These are phyloP conservation scores for Westerdykella sp. DNA, from an alignment of 2,329 filamentous ascomycete genomes.

Conservation along the genomic window DNA sequence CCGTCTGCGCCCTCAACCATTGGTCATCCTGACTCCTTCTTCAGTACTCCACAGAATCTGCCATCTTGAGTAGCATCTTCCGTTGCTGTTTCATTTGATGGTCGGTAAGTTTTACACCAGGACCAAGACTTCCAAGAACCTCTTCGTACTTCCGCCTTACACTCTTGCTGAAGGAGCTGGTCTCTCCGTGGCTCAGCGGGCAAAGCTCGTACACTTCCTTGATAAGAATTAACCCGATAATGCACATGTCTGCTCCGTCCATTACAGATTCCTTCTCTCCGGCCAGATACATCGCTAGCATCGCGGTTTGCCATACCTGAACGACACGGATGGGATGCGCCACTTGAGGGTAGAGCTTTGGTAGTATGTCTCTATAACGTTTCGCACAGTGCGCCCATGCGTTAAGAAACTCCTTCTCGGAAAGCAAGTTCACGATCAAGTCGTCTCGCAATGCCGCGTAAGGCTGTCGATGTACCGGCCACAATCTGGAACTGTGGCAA, in stretches of 20 bases:
- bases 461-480: constrained; percentile 50
- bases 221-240: constrained; percentile 41
- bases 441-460: constrained; percentile 50
- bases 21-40: not conserved
- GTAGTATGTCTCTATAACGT: constrained; percentile 48
- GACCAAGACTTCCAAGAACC: constrained; percentile 8
- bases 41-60: constrained; percentile 16
- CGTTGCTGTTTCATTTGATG: constrained; percentile 25
- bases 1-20: no score
- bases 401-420: constrained; percentile 37
- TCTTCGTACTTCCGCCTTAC: constrained; percentile 36
- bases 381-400: constrained; percentile 50
- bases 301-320: constrained; percentile 40
- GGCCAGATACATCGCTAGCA: constrained; percentile 31
- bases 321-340: constrained; percentile 52
- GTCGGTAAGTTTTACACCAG: not conserved
- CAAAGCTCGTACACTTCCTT: constrained; percentile 37
- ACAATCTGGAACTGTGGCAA: constrained; percentile 38
- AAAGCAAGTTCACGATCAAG: constrained; percentile 46
- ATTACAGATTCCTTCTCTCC: constrained; percentile 6
- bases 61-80: constrained; percentile 26
- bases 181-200: constrained; percentile 39
- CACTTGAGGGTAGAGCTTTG: constrained; percentile 43
- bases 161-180: constrained; percentile 37
- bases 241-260: constrained; percentile 34